These are phyloP conservation scores for Coniochaeta sp. DNA, from an alignment of 2,329 filamentous ascomycete species.

Conservation along the genomic window DNA sequence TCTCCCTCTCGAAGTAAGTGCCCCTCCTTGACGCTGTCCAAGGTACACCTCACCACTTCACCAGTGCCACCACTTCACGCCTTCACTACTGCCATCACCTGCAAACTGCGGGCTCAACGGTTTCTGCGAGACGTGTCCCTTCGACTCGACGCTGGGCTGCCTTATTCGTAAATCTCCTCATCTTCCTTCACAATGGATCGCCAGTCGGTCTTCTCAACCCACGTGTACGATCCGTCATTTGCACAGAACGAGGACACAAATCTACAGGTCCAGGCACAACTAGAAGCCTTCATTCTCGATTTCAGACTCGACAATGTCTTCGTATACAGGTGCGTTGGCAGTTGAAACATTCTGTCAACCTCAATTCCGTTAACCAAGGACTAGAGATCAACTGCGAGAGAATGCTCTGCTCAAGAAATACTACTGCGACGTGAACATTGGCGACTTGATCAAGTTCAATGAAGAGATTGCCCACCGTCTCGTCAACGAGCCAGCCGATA, in stretches of 20 bases:
- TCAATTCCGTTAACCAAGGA: neutral
- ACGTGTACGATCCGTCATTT: constrained; percentile 64
- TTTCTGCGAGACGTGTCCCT: neutral
- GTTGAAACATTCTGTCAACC: neutral
- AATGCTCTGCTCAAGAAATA: constrained; percentile 93
- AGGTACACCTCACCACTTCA: too few relatives aligned
- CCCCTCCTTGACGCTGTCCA: too few relatives aligned
- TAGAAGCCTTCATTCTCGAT: constrained; percentile 86
- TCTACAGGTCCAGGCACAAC: constrained; percentile 65
- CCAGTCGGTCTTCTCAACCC: constrained; percentile 78
- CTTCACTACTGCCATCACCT: neutral
- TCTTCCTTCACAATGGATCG: constrained; percentile 60
- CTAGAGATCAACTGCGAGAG: constrained; percentile 86
- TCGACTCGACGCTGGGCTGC: neutral
- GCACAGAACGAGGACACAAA: constrained; percentile 62
- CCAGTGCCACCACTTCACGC: too few relatives aligned
- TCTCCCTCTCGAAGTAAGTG: too few relatives aligned
- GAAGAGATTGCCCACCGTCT: constrained; percentile 89
- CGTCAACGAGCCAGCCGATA: constrained; percentile 81
- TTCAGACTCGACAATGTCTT: constrained; percentile 93
- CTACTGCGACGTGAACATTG: constrained; percentile 93
- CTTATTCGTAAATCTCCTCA: neutral
- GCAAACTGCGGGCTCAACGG: neutral
- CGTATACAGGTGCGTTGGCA: constrained; percentile 54
- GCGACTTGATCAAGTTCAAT: constrained; percentile 91